Conservation (phyloP, 495 filamentous ascomycete genomes). For the Daldinia caldariorum region DNA sequence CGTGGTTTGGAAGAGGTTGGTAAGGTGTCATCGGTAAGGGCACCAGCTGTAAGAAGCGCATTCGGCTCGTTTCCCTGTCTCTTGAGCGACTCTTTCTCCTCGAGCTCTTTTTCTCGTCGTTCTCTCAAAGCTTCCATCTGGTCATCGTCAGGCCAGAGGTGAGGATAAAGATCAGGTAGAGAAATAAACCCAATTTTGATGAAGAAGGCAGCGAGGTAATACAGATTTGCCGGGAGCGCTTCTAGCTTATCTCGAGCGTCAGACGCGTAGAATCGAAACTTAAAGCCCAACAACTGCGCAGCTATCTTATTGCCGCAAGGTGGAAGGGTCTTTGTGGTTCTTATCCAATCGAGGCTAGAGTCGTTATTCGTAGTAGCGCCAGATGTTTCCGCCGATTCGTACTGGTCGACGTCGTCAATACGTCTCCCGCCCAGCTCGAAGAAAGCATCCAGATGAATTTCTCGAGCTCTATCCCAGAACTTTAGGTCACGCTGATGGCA, state of each 20-base stretch:
- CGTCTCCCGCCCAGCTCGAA: slow-evolving; percentile 81
- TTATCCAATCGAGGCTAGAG: slow-evolving; percentile 72
- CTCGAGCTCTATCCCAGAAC: slow-evolving; percentile 85
- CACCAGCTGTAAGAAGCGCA: slow-evolving; percentile 89
- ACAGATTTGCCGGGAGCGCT: slow-evolving; percentile 84
- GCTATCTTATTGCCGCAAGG: slow-evolving; percentile 88
- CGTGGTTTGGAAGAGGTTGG: slow-evolving; percentile 46
- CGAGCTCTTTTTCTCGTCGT: slow-evolving; percentile 77
- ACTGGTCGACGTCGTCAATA: slow-evolving; percentile 60
- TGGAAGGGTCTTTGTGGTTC: slow-evolving; percentile 79
- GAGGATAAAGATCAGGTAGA: slow-evolving; percentile 90
- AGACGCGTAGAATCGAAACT: slow-evolving; percentile 90
- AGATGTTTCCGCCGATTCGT: slow-evolving; percentile 57
- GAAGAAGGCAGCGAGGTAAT: slow-evolving; percentile 87
- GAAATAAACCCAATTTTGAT: slow-evolving; percentile 99
- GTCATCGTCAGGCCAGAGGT: slow-evolving; percentile 86
- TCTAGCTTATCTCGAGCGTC: slow-evolving; percentile 72
- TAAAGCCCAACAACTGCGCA: slow-evolving; percentile 95
- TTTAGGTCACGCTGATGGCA: slow-evolving; percentile 71
- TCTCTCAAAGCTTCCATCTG: slow-evolving; percentile 76
- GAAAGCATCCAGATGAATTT: slow-evolving; percentile 81
- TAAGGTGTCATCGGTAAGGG: slow-evolving; percentile 79
- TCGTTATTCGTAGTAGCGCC: slow-evolving; percentile 49
- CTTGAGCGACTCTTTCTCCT: slow-evolving; percentile 74
- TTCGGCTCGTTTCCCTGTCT: slow-evolving; percentile 75